Percentiles rank a stretch among this genome's conserved stretches.
phyloP scores from a whole-genome alignment of 176 grass and related monocot species.

The Carex pumila region DNA sequence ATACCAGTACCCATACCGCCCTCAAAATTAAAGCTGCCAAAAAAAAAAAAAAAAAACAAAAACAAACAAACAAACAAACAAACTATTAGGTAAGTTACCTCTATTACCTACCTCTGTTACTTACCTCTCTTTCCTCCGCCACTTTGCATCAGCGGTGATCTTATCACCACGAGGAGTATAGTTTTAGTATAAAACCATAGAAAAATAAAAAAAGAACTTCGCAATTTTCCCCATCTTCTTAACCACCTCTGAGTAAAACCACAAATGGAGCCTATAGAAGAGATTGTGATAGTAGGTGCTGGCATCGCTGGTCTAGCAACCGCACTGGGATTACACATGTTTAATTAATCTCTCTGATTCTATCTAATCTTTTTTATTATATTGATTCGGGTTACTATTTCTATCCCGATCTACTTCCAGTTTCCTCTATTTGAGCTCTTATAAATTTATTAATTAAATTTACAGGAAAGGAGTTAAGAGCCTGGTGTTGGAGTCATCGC shows the following conservation, averaged over 20 bases:
- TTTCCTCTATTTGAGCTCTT: not conserved
- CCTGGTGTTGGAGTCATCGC: conserved; percentile 69
- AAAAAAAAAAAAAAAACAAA: too few species aligned
- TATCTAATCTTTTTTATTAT: not conserved
- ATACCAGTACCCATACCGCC: too few species aligned
- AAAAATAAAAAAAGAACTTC: too few species aligned
- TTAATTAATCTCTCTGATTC: not conserved
- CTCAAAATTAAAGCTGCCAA: too few species aligned
- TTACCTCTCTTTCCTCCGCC: too few species aligned
- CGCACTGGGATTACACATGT: conserved; percentile 61
- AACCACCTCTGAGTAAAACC: not conserved
- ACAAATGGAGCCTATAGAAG: conserved; percentile 22
- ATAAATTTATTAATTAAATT: not conserved
- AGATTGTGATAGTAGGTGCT: conserved; percentile 54
- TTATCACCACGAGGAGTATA: too few species aligned
- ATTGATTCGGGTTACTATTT: not conserved
- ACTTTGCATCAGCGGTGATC: too few species aligned
- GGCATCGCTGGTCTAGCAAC: conserved; percentile 53
- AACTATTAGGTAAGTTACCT: too few species aligned
- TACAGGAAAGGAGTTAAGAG: conserved; percentile 59
- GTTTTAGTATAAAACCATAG: too few species aligned
- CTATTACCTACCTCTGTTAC: too few species aligned
- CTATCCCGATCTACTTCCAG: not conserved
- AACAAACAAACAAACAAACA: too few species aligned
- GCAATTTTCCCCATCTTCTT: too few species aligned